phyloP scores from a whole-genome alignment of 1,284 basidiomycete species.

The Cutaneotrichosporon daszewskae region DNA sequence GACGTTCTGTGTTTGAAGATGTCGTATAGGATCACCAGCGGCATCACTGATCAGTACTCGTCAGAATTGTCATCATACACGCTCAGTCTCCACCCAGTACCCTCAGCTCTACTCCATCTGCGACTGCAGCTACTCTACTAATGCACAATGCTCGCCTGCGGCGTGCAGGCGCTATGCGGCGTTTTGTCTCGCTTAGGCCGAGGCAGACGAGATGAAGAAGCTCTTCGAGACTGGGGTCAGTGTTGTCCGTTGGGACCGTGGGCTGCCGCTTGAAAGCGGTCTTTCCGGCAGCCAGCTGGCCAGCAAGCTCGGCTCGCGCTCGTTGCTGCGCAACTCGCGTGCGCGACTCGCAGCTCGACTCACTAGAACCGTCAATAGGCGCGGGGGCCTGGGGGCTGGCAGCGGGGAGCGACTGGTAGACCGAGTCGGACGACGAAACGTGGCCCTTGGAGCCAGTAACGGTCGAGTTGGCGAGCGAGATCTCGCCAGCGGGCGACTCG shows the following conservation, averaged over 20 bases:
- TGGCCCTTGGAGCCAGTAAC: constrained; percentile 68
- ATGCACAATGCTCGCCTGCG: background rate
- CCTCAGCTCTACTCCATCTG: background rate
- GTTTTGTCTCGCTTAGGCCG: constrained; percentile 58
- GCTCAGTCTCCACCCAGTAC: too few species aligned
- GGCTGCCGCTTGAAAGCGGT: too few species aligned
- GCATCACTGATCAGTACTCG: too few species aligned
- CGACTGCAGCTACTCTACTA: background rate
- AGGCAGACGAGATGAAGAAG: constrained; percentile 56
- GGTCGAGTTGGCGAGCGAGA: constrained; percentile 65
- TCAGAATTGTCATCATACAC: too few species aligned
- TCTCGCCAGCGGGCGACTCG: constrained; percentile 60
- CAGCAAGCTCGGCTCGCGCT: too few species aligned
- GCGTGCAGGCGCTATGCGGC: too few species aligned
- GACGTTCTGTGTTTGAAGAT: too few species aligned
- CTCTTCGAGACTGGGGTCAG: background rate
- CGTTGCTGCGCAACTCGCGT: too few species aligned
- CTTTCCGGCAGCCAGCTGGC: too few species aligned
- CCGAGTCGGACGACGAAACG: constrained; percentile 59
- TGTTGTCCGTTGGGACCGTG: too few species aligned
- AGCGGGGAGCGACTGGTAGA: constrained; percentile 63
- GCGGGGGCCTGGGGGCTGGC: constrained; percentile 77
- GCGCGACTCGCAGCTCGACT: constrained; percentile 62
- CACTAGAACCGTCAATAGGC: constrained; percentile 80
- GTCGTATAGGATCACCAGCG: too few species aligned